Base-by-base conservation (phyloP, 768 basidiomycete species). In the Lentinula detonsa region DNA sequence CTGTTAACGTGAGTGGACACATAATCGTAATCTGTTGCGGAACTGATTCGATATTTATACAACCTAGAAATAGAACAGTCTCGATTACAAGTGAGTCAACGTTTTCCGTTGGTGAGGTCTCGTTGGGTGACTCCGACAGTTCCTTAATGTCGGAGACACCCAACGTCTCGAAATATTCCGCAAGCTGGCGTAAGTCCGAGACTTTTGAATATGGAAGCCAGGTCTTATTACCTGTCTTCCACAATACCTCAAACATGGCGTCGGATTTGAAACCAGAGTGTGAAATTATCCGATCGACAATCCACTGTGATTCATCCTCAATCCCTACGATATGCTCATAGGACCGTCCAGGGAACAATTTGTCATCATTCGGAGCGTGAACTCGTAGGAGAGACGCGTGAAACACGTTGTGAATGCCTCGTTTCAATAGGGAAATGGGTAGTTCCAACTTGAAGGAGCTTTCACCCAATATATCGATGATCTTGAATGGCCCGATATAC, bases 401-500 rank as follows among this genome's bases (percentile, higher is more conserved):
- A 56, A 76, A 76, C 0, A 57, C 66, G 2, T 63, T 65, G 57
- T 75, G 72, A 21, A 73, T 68, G 0, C 71, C 53, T 0, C 72
- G 58, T 2, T 40, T n/a, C 34, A 43, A 34, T 13, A 75, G 60
- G 0, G 69, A 68, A 0, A 13, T 16, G 0, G 74, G 66, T 5
- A 76, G 37, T 6, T 73, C 66, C 1, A 76, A 46, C n/a, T 51
- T 63, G 62, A 70, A 75, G 1, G 68, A 69, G 0, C 45, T 65
- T 9, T 63, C 64, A 0, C 53, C 48, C 34, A 64, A 21, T 5
- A 52, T 62, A 7, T 63, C 42, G 0, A 66, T 1, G 5, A 77
- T 70, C 4, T 58, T 55, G 46, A 63, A 76, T 0, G 75, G 76
- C 0, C 76, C 74, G n/a, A 77, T 66, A 51, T 62, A 76, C 42